phyloP scores from a whole-genome alignment of 306 rosid genomes.

The Cicer cuneatum region DNA sequence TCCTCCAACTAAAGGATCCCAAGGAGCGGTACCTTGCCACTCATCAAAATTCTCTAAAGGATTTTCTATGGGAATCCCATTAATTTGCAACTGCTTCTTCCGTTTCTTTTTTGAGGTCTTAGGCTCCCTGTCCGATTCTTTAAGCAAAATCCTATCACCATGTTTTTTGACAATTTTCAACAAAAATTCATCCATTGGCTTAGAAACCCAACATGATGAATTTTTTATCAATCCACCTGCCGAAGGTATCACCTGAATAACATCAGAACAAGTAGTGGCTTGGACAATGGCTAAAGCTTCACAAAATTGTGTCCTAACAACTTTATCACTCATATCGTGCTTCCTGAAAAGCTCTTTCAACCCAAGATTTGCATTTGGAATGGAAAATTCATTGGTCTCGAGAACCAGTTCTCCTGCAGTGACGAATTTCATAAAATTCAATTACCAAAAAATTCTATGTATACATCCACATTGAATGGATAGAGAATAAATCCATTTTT shows the following conservation, averaged over 20 bases:
- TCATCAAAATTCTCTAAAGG: constrained; percentile 57
- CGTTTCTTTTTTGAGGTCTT: constrained; percentile 63
- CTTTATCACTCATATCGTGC: constrained; percentile 52
- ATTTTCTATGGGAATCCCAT: constrained; percentile 55
- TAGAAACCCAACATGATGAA: constrained; percentile 49
- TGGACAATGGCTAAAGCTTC: constrained; percentile 69
- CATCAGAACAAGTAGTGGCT: constrained; percentile 60
- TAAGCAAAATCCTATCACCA: constrained; percentile 67
- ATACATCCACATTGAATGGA: constrained; percentile 7
- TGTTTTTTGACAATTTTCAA: constrained; percentile 63
- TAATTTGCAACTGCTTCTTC: constrained; percentile 55
- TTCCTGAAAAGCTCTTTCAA: constrained; percentile 71
- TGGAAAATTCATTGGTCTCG: constrained; percentile 37
- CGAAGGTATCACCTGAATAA: constrained; percentile 49
- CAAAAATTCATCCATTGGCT: constrained; percentile 71
- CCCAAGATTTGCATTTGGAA: constrained; percentile 55
- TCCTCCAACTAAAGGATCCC: constrained; percentile 75
- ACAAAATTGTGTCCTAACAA: constrained; percentile 56
- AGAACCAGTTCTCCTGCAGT: constrained; percentile 59
- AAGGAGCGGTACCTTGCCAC: constrained; percentile 74
- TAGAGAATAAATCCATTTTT: constrained; percentile 12
- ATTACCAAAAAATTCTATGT: constrained; percentile 25
- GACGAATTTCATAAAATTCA: constrained; percentile 35
- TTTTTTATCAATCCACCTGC: constrained; percentile 49
- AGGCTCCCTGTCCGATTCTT: constrained; percentile 72